Conservation (phyloP, 148 eudicot genomes). For the Amaranthus hypochondriacus region DNA sequence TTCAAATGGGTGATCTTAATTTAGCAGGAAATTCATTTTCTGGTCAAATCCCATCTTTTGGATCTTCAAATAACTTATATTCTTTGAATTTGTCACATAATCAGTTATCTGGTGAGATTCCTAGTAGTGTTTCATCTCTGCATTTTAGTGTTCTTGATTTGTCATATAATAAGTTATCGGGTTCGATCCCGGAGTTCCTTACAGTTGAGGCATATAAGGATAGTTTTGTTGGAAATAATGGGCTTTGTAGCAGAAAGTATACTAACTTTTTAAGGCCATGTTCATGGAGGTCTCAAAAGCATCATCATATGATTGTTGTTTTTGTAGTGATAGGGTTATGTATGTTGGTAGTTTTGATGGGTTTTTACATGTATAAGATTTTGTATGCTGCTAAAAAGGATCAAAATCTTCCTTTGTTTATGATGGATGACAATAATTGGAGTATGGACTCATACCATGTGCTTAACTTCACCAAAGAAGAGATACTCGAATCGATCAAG, state of each 20-base stretch:
- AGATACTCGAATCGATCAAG: slow-evolving; percentile 68
- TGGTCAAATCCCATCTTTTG: slow-evolving; percentile 62
- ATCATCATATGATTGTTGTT: slow-evolving; percentile 28
- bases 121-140: slow-evolving; percentile 47
- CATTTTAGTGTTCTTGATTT: slow-evolving; percentile 71
- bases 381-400: slow-evolving; percentile 20
- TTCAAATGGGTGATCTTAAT: slow-evolving; percentile 51
- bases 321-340: slow-evolving; percentile 36
- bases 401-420: slow-evolving; percentile 31
- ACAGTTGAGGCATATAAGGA: slow-evolving; percentile 47
- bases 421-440: slow-evolving; percentile 73
- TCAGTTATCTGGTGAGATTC: slow-evolving; percentile 63
- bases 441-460: slow-evolving; percentile 79
- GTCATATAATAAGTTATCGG: slow-evolving; percentile 56
- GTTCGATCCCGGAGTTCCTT: slow-evolving; percentile 62
- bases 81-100: slow-evolving; percentile 67
- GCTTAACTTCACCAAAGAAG: slow-evolving; percentile 67
- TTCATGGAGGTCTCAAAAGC: slow-evolving; percentile 27
- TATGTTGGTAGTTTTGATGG: slow-evolving; percentile 28
- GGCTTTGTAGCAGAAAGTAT: slow-evolving; percentile 63
- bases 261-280: slow-evolving; percentile 41
- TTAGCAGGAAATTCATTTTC: slow-evolving; percentile 57
- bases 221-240: slow-evolving; percentile 63
- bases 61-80: slow-evolving; percentile 50
- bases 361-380: slow-evolving; percentile 37